Conservation (phyloP, 2,329 filamentous ascomycete genomes). For the Aspergillus persii region DNA sequence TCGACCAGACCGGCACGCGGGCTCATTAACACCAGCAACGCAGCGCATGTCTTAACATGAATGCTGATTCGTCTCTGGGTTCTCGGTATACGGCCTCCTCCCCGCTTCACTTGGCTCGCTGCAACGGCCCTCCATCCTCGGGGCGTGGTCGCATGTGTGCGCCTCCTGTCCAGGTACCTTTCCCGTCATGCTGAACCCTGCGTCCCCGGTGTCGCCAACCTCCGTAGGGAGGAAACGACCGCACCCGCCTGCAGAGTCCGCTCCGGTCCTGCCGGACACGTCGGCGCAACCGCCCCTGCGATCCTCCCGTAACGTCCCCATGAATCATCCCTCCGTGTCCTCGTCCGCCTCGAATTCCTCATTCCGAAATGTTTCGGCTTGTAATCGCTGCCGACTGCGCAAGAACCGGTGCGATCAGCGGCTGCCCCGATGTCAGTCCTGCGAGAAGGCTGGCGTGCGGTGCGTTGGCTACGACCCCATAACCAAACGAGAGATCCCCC, state of each 20-base stretch:
- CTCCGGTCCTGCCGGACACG: slow-evolving; percentile 20
- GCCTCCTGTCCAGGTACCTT: slow-evolving; percentile 22
- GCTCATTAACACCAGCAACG: not conserved
- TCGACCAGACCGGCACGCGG: slow-evolving; percentile 1
- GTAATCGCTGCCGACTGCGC: slow-evolving; percentile 84
- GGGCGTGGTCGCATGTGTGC: slow-evolving; percentile 33
- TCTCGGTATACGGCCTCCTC: slow-evolving; percentile 12
- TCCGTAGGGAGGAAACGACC: slow-evolving; percentile 39
- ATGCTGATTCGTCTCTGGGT: slow-evolving; percentile 25
- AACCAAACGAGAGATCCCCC: slow-evolving; percentile 90
- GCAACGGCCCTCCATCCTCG: slow-evolving; percentile 20
- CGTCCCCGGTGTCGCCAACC: slow-evolving; percentile 30
- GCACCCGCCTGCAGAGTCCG: slow-evolving; percentile 28
- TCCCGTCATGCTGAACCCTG: slow-evolving; percentile 34
- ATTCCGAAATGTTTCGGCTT: slow-evolving; percentile 88
- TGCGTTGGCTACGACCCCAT: slow-evolving; percentile 97
- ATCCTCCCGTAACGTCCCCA: slow-evolving; percentile 15
- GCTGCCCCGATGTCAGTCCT: slow-evolving; percentile 84
- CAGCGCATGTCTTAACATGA: slow-evolving; percentile 28
- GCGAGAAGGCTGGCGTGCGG: slow-evolving; percentile 85
- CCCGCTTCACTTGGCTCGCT: slow-evolving; percentile 7
- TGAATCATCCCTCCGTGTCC: slow-evolving; percentile 17
- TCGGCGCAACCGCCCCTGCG: slow-evolving; percentile 19
- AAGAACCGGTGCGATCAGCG: slow-evolving; percentile 96
- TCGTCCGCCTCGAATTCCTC: slow-evolving; percentile 35